These are phyloP conservation scores for Lichtheimia corymbifera DNA, from an alignment of 371 early-diverging fungal genomes.

Conservation along the genomic window DNA sequence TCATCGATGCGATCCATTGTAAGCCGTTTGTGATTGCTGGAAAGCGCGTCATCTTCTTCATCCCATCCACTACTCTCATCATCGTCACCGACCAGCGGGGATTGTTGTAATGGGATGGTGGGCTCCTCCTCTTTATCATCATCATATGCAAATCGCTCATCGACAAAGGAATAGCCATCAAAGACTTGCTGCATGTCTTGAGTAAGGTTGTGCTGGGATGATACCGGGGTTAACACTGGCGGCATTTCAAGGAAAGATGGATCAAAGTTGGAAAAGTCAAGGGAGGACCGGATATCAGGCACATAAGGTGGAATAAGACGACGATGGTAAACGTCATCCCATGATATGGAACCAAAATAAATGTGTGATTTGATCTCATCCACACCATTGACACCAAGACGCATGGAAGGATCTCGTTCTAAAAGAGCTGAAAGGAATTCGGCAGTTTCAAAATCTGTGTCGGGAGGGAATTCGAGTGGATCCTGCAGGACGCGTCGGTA, in stretches of 20 bases:
- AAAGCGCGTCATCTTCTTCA: neutral
- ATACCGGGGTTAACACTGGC: constrained; percentile 46
- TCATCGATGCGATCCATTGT: constrained; percentile 20
- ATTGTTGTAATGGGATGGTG: neutral
- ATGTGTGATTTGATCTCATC: constrained; percentile 69
- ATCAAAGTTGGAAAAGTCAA: constrained; percentile 72
- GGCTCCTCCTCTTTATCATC: constrained; percentile 8
- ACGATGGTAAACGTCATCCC: constrained; percentile 67
- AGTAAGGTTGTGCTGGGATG: constrained; percentile 45
- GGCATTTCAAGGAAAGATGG: constrained; percentile 58
- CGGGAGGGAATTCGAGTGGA: constrained; percentile 73
- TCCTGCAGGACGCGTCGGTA: constrained; percentile 81
- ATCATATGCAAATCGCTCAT: constrained; percentile 23
- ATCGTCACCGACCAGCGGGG: constrained; percentile 5
- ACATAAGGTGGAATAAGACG: constrained; percentile 57
- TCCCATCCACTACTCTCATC: constrained; percentile 9
- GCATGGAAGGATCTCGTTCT: constrained; percentile 66
- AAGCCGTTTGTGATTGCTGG: constrained; percentile 8
- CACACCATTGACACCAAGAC: constrained; percentile 66
- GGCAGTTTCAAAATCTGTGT: constrained; percentile 63
- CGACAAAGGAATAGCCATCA: constrained; percentile 57
- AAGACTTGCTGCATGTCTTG: constrained; percentile 57
- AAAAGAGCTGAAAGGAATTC: constrained; percentile 63
- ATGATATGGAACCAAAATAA: constrained; percentile 69
- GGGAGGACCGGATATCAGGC: constrained; percentile 51